Conservation (phyloP, 1,284 basidiomycete species). For the Agaricales sp. region DNA sequence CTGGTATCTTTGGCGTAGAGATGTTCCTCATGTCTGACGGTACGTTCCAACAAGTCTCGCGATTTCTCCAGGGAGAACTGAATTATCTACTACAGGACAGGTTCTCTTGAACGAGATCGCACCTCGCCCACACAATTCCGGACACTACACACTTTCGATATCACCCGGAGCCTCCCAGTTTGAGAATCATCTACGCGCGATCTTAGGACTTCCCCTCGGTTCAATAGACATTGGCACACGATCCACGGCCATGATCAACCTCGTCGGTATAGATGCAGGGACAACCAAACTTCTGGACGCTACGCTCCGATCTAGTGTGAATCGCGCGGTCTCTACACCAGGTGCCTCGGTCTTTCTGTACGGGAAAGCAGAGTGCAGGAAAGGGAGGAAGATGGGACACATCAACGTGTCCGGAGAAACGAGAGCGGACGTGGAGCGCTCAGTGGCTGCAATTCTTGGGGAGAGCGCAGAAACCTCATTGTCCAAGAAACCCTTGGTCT, state of each 20-base stretch:
- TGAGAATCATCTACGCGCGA: constrained; percentile 97
- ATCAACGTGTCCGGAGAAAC: constrained; percentile 83
- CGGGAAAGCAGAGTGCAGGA: constrained; percentile 84
- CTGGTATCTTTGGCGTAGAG: constrained; percentile 96
- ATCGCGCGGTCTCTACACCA: constrained; percentile 21
- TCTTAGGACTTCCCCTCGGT: constrained; percentile 85
- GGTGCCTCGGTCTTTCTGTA: constrained; percentile 88
- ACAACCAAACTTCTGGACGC: constrained; percentile 38
- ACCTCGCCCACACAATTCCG: constrained; percentile 98
- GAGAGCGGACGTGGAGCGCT: constrained; percentile 65
- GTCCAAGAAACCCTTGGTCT: constrained; percentile 67
- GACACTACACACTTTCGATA: constrained; percentile 97
- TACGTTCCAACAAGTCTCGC: constrained; percentile 26
- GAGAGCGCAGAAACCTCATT: constrained; percentile 38
- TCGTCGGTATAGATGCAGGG: constrained; percentile 49
- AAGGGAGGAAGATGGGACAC: constrained; percentile 97
- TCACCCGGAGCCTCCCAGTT: constrained; percentile 79
- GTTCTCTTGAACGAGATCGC: constrained; percentile 96
- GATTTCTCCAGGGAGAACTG: not conserved
- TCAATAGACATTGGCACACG: constrained; percentile 85
- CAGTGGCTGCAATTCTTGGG: constrained; percentile 61
- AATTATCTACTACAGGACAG: constrained; percentile 35
- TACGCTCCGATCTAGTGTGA: not conserved
- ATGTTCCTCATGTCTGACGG: constrained; percentile 93
- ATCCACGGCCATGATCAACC: constrained; percentile 89